Percentiles rank a stretch among this genome's conserved stretches.
Evolutionary conservation across 164 flowering plant species (phyloP).

Genomic region (Stephania yunnanensis): DNA sequence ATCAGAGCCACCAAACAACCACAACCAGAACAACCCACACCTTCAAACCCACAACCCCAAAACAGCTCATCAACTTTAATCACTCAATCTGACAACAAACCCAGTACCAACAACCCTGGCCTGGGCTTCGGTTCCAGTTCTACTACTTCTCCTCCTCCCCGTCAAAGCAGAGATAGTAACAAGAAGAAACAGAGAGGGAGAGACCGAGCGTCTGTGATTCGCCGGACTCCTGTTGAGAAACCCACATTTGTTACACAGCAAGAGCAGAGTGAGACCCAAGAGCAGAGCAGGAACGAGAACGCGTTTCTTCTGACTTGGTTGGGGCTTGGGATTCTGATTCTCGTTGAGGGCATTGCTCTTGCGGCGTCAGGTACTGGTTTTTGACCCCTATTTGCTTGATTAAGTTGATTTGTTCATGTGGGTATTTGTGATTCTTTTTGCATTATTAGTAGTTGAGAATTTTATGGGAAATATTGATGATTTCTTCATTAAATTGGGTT

Average conservation of each 20-base stretch:
- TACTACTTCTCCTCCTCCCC: constrained; percentile 19
- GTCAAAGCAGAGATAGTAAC: constrained; percentile 7
- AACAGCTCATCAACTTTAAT: constrained; percentile 12
- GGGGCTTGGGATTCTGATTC: constrained; percentile 65
- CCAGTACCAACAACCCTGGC: constrained; percentile 21
- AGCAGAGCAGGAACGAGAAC: constrained; percentile 44
- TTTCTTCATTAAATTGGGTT: not conserved
- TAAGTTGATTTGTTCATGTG: not conserved
- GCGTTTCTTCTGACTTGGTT: constrained; percentile 83
- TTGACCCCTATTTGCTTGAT: not conserved
- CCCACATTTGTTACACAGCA: constrained; percentile 34
- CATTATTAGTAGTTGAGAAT: not conserved
- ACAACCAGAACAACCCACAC: constrained; percentile 5
- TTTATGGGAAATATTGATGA: not conserved
- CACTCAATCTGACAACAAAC: constrained; percentile 1
- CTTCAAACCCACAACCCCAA: constrained; percentile 13
- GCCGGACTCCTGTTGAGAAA: constrained; percentile 62
- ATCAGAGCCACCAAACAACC: constrained; percentile 19
- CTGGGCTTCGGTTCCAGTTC: constrained; percentile 55
- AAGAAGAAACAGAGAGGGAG: constrained; percentile 37
- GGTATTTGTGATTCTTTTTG: not conserved
- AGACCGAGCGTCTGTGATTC: constrained; percentile 46
- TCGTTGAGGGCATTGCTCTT: constrained; percentile 60
- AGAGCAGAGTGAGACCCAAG: constrained; percentile 21
- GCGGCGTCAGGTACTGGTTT: constrained; percentile 64